Conservation (phyloP, 495 filamentous ascomycete species). For the Podospora pseudoanserina region DNA sequence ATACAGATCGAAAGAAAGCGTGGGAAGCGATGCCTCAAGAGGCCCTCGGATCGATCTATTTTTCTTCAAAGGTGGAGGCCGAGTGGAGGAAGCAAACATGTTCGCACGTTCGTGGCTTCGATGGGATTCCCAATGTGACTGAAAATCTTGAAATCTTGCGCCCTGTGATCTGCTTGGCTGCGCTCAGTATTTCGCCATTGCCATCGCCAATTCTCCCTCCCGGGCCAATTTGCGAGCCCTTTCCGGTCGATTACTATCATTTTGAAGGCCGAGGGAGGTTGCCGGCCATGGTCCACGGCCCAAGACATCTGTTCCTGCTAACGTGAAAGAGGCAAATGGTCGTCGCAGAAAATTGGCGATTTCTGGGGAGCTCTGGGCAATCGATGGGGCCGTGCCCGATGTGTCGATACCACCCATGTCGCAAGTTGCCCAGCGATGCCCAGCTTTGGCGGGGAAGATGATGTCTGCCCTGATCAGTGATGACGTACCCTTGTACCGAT, state of each 20-base stretch:
- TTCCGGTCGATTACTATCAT: background rate
- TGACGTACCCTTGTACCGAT: conserved; percentile 3
- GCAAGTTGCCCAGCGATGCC: conserved; percentile 1
- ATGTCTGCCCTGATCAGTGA: background rate
- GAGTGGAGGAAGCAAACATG: background rate
- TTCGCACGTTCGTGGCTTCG: background rate
- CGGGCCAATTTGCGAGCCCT: background rate
- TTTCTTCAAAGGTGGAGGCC: background rate
- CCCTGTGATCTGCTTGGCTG: background rate
- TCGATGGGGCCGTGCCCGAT: background rate
- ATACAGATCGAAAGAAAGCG: background rate
- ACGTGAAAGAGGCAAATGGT: conserved; percentile 3
- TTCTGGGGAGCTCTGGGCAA: background rate
- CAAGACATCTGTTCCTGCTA: background rate
- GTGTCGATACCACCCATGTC: background rate
- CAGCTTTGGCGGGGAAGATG: background rate
- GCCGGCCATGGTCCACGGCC: background rate
- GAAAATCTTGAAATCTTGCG: conserved; percentile 2
- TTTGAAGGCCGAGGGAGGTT: background rate
- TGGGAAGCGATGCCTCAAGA: background rate
- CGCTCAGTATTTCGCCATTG: background rate
- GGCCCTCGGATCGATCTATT: background rate
- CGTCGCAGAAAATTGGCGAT: background rate
- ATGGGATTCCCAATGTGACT: background rate
- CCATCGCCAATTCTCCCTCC: background rate